Base-by-base conservation (phyloP, 768 basidiomycete species). In the Roridomyces roridus region DNA sequence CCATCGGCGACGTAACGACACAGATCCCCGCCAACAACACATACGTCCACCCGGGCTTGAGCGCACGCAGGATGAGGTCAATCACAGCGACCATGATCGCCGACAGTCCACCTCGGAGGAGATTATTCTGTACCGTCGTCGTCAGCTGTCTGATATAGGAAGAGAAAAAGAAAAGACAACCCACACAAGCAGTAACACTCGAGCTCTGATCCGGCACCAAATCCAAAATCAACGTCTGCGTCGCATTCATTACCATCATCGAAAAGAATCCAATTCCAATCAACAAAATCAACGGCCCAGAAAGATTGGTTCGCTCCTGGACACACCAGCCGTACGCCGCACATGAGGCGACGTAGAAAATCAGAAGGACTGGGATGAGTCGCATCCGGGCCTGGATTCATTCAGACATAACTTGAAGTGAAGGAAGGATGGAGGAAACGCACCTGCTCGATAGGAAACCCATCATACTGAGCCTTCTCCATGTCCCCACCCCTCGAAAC, bases 301-400 rank as follows among this genome's bases (percentile, higher is more conserved):
- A 81, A 18, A 88, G 70, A 46, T 74, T 76, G 7, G 83, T 79
- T 37, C 70, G 67, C 49, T 69, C 68, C 52, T 85, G 69, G n/a
- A 88, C 65, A 41, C 79, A 81, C 86, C 88, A 88, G 5, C 87
- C 86, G 57, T 88, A 87, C 7, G 79, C 81, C 26, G 77, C 73
- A 46, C 76, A 79, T 43, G 74, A 77, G 0, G 63, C 74, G 6
- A 70, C 63, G 29, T 75, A 81, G 11, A 82, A 8, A 7, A 71
- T 56, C 34, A 80, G 55, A n/a, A 80, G 72, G 24, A 74, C 46
- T 6, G 83, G 84, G 50, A 81, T 63, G 18, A 72, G 60, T 48
- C 81, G 75, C 63, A 65, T 68, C 43, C 54, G 60, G 6, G 68
- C 69, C 67, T 70, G 20, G 5, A 1, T 5, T n/a, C n/a, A n/a